These are phyloP conservation scores for Aspergillus spinulosporus DNA, from an alignment of 2,329 filamentous ascomycete genomes.

Conservation along the genomic window DNA sequence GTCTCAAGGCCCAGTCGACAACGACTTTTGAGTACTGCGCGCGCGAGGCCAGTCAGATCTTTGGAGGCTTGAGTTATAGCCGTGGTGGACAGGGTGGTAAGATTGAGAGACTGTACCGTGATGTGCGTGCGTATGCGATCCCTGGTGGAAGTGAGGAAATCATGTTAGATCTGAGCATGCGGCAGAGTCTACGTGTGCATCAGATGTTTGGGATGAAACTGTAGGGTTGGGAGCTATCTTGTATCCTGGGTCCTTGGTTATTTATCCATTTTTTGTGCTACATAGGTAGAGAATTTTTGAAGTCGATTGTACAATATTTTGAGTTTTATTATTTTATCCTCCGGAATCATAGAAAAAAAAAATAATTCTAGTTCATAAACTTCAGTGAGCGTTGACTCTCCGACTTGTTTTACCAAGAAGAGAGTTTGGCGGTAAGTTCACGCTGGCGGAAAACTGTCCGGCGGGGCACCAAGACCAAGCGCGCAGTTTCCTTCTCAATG, in stretches of 20 bases:
- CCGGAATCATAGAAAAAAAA: no score
- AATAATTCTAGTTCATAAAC: no score
- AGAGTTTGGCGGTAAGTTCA: background rate
- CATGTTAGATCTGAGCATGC: conserved; percentile 94
- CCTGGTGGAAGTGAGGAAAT: conserved; percentile 97
- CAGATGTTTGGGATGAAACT: conserved; percentile 95
- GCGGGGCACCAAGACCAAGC: conserved; percentile 13
- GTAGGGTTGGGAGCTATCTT: conserved; percentile 47
- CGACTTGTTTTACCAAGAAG: background rate
- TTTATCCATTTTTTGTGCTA: background rate
- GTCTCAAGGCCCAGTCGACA: conserved; percentile 90
- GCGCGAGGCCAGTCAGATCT: conserved; percentile 94
- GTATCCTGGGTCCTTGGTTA: background rate
- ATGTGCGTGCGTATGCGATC: conserved; percentile 94
- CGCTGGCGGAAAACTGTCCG: conserved; percentile 11
- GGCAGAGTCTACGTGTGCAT: conserved; percentile 84
- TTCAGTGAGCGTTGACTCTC: no score
- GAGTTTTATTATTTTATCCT: conserved; percentile 1
- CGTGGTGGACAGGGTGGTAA: conserved; percentile 93
- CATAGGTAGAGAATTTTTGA: conserved; percentile 10
- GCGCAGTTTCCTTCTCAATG: conserved; percentile 14
- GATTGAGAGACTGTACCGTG: conserved; percentile 90
- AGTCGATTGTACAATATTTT: conserved; percentile 11
- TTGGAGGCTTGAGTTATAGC: conserved; percentile 88
- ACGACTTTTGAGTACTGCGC: conserved; percentile 98